A percentile compares a stretch with the other conserved stretches of the same genome.
phyloP scores from a whole-genome alignment of 768 basidiomycete species.

The Ephemerocybe angulata region DNA sequence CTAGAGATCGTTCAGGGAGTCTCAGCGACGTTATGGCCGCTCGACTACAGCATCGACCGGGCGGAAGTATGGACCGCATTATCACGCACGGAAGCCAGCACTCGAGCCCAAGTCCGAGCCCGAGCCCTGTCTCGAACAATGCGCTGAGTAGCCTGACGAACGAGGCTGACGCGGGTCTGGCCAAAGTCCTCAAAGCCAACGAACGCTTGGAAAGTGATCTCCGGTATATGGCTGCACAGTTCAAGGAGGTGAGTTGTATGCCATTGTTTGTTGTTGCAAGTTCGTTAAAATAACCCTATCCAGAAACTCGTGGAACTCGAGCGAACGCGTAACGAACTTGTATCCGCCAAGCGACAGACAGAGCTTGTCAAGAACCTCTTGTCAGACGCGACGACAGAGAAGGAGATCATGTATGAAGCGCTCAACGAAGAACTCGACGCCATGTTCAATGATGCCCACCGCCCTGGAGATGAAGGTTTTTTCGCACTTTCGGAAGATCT shows the following conservation, averaged over 20 bases:
- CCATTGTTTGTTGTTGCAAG: background rate
- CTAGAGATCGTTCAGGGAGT: conserved; percentile 17
- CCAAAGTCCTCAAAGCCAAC: conserved; percentile 48
- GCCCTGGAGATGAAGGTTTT: conserved; percentile 84
- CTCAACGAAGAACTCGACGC: conserved; percentile 93
- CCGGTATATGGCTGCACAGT: conserved; percentile 43
- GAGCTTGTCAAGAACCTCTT: conserved; percentile 77
- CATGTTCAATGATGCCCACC: conserved; percentile 82
- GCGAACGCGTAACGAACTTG: conserved; percentile 58
- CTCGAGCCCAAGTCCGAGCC: too few relatives aligned
- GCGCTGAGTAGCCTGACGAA: conserved; percentile 49
- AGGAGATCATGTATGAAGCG: conserved; percentile 92
- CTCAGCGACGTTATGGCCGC: conserved; percentile 27
- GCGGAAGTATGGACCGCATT: too few relatives aligned
- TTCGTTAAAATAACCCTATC: background rate
- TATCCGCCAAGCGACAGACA: conserved; percentile 67
- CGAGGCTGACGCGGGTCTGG: conserved; percentile 58
- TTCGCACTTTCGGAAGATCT: conserved; percentile 71
- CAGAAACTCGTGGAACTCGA: conserved; percentile 66
- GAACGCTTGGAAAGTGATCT: conserved; percentile 53
- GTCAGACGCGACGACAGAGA: conserved; percentile 75
- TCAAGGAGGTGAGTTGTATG: conserved; percentile 51
- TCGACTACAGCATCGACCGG: background rate
- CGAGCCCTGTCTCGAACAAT: conserved; percentile 23
- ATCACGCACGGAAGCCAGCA: too few relatives aligned